A percentile compares a stretch with the other conserved stretches of the same genome.
These are phyloP conservation scores for Cytospora piceae DNA, from an alignment of 2,329 filamentous ascomycete species.

Conservation along the genomic window DNA sequence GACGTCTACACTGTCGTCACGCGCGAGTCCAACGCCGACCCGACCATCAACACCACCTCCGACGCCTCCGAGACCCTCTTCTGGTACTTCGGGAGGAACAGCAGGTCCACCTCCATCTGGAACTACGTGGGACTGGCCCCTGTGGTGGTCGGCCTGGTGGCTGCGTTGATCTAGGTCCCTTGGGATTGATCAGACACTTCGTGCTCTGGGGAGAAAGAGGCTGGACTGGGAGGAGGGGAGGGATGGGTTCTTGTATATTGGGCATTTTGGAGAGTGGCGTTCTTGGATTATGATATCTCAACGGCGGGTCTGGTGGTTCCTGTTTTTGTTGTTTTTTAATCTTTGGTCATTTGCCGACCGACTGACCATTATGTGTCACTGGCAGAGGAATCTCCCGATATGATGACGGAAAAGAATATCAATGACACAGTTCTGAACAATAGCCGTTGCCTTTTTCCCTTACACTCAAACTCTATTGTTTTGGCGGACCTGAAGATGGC, in stretches of 20 bases:
- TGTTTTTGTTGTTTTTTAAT: neutral
- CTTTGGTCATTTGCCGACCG: neutral
- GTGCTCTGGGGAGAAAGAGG: neutral
- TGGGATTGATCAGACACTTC: neutral
- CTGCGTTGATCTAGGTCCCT: constrained; percentile 33
- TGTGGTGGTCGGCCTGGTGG: constrained; percentile 44
- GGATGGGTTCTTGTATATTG: neutral
- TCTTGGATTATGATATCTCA: constrained; percentile 25
- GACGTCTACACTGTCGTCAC: constrained; percentile 73
- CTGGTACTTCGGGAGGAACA: constrained; percentile 36
- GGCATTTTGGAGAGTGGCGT: neutral
- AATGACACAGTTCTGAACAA: neutral
- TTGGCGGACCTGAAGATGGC: neutral
- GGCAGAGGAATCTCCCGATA: neutral
- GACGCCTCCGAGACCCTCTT: constrained; percentile 35
- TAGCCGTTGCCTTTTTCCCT: neutral
- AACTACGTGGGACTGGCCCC: constrained; percentile 47
- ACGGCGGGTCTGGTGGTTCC: neutral
- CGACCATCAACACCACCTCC: constrained; percentile 41
- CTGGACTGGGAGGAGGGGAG: neutral
- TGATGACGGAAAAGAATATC: neutral
- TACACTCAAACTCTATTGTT: neutral
- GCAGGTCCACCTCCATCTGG: constrained; percentile 35
- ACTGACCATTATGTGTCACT: neutral
- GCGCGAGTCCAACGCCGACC: constrained; percentile 44